Conservation (phyloP, 768 basidiomycete species). For the Boletellus ananiceps region DNA sequence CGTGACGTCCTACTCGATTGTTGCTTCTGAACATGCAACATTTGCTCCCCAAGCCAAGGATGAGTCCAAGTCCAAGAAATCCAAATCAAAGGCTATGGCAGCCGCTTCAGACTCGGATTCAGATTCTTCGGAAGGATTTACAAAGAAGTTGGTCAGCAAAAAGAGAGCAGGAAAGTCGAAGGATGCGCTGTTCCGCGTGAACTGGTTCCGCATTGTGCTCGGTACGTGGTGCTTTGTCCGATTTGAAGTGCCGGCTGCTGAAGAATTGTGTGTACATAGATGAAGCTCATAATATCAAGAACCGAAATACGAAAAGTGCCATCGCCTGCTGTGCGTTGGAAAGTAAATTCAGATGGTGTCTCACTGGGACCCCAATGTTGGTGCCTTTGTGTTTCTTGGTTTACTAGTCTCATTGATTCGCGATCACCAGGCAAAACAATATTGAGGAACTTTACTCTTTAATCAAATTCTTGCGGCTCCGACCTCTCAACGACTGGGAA, state of each 20-base stretch:
- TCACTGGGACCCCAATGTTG: conserved; percentile 80
- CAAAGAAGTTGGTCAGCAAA: conserved; percentile 35
- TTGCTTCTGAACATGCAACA: conserved; percentile 71
- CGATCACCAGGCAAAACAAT: conserved; percentile 66
- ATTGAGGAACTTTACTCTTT: conserved; percentile 88
- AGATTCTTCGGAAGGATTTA: conserved; percentile 39
- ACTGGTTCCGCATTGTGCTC: conserved; percentile 83
- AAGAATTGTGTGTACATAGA: conserved; percentile 41
- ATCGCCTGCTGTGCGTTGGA: conserved; percentile 75
- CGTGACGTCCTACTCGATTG: conserved; percentile 82
- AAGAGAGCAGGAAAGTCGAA: conserved; percentile 45
- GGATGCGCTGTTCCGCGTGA: conserved; percentile 68
- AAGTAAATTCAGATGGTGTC: conserved; percentile 80
- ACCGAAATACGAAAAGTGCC: conserved; percentile 70
- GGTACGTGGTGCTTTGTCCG: conserved; percentile 41
- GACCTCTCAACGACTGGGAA: conserved; percentile 75
- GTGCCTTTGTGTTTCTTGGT: conserved; percentile 4
- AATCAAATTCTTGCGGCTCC: conserved; percentile 81
- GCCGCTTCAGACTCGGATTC: conserved; percentile 29
- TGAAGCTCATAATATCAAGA: conserved; percentile 94
- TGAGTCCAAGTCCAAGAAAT: conserved; percentile 47
- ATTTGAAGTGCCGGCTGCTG: no score
- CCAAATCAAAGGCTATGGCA: conserved; percentile 29
- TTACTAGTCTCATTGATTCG: neutral
- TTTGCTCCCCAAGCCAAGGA: conserved; percentile 50